A percentile compares a stretch with the other conserved stretches of the same genome.
These are phyloP conservation scores for Penicillium paneum DNA, from an alignment of 2,329 filamentous ascomycete genomes.

Conservation along the genomic window DNA sequence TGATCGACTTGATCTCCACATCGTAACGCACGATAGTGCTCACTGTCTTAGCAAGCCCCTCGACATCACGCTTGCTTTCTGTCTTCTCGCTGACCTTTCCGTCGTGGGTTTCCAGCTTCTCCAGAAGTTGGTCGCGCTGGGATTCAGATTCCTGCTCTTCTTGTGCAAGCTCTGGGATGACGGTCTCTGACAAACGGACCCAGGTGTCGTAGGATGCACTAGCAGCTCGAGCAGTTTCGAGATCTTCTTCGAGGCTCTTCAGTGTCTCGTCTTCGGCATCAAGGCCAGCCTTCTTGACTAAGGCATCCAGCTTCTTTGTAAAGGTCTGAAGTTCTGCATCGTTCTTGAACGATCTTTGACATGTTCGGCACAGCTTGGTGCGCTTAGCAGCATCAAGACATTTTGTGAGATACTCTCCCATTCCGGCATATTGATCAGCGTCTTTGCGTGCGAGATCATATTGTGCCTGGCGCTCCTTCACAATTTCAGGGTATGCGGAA, in stretches of 20 bases:
- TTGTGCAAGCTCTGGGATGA: slow-evolving; percentile 66
- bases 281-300: slow-evolving; percentile 51
- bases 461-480: slow-evolving; percentile 51
- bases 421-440: slow-evolving; percentile 62
- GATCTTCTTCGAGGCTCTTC: slow-evolving; percentile 58
- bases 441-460: slow-evolving; percentile 59
- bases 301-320: slow-evolving; percentile 61
- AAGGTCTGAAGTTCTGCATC: slow-evolving; percentile 61
- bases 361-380: slow-evolving; percentile 73
- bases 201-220: slow-evolving; percentile 71
- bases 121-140: slow-evolving; percentile 60
- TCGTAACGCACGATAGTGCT: slow-evolving; percentile 69
- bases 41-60: slow-evolving; percentile 73
- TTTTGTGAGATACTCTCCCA: slow-evolving; percentile 68
- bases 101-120: slow-evolving; percentile 66
- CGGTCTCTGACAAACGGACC: slow-evolving; percentile 61
- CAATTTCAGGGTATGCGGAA: slow-evolving; percentile 50
- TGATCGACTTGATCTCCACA: slow-evolving; percentile 68
- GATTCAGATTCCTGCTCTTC: slow-evolving; percentile 62
- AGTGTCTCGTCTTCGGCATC: slow-evolving; percentile 62
- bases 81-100: slow-evolving; percentile 59
- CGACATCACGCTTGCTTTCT: slow-evolving; percentile 68
- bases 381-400: slow-evolving; percentile 64
- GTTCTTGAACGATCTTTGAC: slow-evolving; percentile 64
- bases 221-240: slow-evolving; percentile 61